Base-by-base conservation (phyloP, 1,284 basidiomycete species). In the Moesziomyces antarcticus region DNA sequence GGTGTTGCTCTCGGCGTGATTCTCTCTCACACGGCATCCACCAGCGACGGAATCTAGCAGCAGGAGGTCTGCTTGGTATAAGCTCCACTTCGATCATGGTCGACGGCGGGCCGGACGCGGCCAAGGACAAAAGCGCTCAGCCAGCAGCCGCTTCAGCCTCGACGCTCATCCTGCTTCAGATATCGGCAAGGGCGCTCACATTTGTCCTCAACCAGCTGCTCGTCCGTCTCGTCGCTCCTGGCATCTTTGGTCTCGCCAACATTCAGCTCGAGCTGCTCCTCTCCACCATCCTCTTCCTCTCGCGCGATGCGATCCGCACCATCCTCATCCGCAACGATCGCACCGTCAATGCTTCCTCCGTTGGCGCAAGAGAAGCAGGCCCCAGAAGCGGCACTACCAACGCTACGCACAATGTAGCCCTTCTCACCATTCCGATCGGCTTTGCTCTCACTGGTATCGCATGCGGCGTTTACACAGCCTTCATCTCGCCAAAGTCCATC, bases 211-310 rank as follows among this genome's bases (percentile, higher is more conserved):
- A 98, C 84, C 94, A 97, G 85, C 87, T 89, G 9, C 88, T 97
- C 7, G 88, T 97, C 47, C 90, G 94, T 1, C 88, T 95, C 41
- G 90, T 92, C 0, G 90, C 93, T 1, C 94, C 96, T 0, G 88
- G 89, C 53, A 91, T 92, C 16, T 97, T 94, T 78, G 93, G 93
- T 7, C 92, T 91, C 0, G 92, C 92, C 11, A 89, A 91, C 4
- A 91, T 94, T 58, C 92, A 93, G 78, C 92, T 94, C 83, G 93
- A 94, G 79, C 88, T 92, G 35, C 85, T 99, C 27, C 88, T 93
- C 40, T 92, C 91, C 68, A 94, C 93, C 14, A 92, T 97, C 76
- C 88, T 99, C 41, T 97, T 98, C 82, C 87, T 98, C 8, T 91
- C 92, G 30, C 88, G 96, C 11, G 97, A 99, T 84, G 95, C 94